Percentiles rank a stretch among this genome's conserved stretches.
Conservation (phyloP, 306 rosid species). For the Carpinus fangiana region DNA sequence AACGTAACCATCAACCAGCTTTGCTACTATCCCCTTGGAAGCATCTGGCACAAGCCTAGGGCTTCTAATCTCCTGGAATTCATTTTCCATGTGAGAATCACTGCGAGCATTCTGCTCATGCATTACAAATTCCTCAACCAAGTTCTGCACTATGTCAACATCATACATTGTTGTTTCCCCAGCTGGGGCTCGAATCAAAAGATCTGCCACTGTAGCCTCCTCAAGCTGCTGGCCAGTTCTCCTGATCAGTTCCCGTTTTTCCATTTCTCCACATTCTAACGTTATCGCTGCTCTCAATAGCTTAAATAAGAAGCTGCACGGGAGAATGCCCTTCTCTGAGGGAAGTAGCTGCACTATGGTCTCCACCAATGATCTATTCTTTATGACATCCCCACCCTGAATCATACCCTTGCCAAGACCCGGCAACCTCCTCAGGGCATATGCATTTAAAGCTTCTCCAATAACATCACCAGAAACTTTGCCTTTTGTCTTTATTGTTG, state of each 20-base stretch:
- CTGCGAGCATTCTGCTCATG: constrained; percentile 38
- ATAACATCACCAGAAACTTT: constrained; percentile 52
- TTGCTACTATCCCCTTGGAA: constrained; percentile 75
- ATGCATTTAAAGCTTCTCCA: constrained; percentile 86
- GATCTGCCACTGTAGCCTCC: constrained; percentile 73
- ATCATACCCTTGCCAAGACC: constrained; percentile 67
- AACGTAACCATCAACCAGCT: constrained; percentile 82
- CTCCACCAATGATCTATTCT: constrained; percentile 59
- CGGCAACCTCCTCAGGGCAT: constrained; percentile 62
- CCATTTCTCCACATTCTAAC: constrained; percentile 61
- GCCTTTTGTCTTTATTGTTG: constrained; percentile 61
- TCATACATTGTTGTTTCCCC: constrained; percentile 50
- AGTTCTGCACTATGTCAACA: constrained; percentile 65
- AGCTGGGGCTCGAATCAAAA: constrained; percentile 51
- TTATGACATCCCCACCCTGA: constrained; percentile 61
- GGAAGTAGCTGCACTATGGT: constrained; percentile 69
- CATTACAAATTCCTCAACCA: constrained; percentile 71
- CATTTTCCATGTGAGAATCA: constrained; percentile 56
- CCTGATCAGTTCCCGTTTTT: constrained; percentile 52
- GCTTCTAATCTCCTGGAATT: constrained; percentile 62
- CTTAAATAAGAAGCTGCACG: constrained; percentile 68
- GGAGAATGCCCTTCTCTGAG: constrained; percentile 42
- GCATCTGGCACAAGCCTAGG: constrained; percentile 53
- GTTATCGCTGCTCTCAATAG: constrained; percentile 56
- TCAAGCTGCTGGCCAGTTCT: constrained; percentile 76